These are phyloP conservation scores for Agrocybe praecox DNA, from an alignment of 768 basidiomycete genomes.

Conservation along the genomic window DNA sequence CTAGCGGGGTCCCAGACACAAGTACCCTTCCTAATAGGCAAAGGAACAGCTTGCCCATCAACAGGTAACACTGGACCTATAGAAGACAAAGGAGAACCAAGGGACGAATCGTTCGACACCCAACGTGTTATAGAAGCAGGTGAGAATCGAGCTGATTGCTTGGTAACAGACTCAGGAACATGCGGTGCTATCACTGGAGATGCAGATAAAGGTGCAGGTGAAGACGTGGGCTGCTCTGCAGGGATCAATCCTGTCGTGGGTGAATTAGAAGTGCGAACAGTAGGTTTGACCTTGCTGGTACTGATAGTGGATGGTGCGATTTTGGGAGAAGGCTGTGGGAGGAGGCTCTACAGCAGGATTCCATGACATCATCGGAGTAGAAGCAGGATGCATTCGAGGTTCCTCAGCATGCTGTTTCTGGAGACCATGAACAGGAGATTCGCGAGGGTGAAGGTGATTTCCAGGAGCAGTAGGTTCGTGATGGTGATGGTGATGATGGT, in stretches of 20 bases:
- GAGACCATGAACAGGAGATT: slow-evolving; percentile 9
- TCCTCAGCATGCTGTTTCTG: slow-evolving; percentile 27
- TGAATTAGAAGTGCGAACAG: slow-evolving; percentile 13
- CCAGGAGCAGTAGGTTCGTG: slow-evolving; percentile 19
- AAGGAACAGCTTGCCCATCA: slow-evolving; percentile 34
- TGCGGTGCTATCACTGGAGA: slow-evolving; percentile 1
- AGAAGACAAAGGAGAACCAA: slow-evolving; percentile 58
- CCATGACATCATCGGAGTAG: slow-evolving; percentile 75
- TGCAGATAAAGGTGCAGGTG: slow-evolving; percentile 1
- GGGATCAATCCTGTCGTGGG: slow-evolving; percentile 14
- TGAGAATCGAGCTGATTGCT: slow-evolving; percentile 17
- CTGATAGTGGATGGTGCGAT: neutral
- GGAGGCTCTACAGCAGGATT: slow-evolving; percentile 83
- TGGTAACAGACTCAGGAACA: slow-evolving; percentile 7
- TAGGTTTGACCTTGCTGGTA: slow-evolving; percentile 7
- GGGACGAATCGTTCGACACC: slow-evolving; percentile 51
- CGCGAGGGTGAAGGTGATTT: slow-evolving; percentile 12
- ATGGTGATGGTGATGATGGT: slow-evolving; percentile 15
- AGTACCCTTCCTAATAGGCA: slow-evolving; percentile 45
- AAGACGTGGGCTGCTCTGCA: neutral
- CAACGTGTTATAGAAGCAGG: slow-evolving; percentile 35
- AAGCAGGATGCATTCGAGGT: slow-evolving; percentile 50
- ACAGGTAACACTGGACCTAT: slow-evolving; percentile 53
- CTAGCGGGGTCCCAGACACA: slow-evolving; percentile 88
- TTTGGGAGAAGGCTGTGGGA: slow-evolving; percentile 44